Evolutionary conservation across 768 basidiomycete species (phyloP), one percentile per base, ranked within the genome.

Genomic region (Suillus americanus): DNA sequence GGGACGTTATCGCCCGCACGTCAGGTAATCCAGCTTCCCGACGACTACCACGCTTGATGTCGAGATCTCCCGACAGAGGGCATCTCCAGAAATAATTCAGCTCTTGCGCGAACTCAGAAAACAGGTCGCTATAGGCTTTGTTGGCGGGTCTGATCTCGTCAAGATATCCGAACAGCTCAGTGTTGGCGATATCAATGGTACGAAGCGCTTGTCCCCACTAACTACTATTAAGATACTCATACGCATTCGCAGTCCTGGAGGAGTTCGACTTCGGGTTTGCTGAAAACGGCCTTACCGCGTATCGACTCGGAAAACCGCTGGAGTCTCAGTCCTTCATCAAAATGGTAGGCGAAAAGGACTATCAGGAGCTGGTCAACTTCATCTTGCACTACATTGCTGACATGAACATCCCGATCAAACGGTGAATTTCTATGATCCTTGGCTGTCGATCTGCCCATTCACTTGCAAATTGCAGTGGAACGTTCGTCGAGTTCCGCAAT

Each of bases 401-500:
- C 74, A 71, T 99, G 66, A 97, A 99, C 70, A 82, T 97, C 65
- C 97, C 96, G 1, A 89, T 97, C 78, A 97, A 97, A 79, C 87
- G 96, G 96, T 92, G 65, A 25, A 77, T 65, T 61, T 64, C 51
- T 33, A 0, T 33, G 40, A 50, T 40, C 53, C 43, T 28, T 63
- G 10, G 5, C n/a, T 62, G 46, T 60, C 10, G 12, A 23, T 35
- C 30, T 50, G 35, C 20, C 12, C 33, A 37, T 62, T 60, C 43
- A 64, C 55, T 18, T 64, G 81, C n/a, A 60, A 51, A 20, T 33
- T 41, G 0, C 64, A 91, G 97, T 55, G 97, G 97, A 53, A 99
- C 97, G 2, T 99, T 99, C 72, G 81, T 99, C 67, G 97, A 99
- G 79, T 99, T 95, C 79, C 86, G 97, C 60, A 94, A 89, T 64